Evolutionary conservation across 768 basidiomycete species (phyloP).

Genomic region (Cubamyces sp.): DNA sequence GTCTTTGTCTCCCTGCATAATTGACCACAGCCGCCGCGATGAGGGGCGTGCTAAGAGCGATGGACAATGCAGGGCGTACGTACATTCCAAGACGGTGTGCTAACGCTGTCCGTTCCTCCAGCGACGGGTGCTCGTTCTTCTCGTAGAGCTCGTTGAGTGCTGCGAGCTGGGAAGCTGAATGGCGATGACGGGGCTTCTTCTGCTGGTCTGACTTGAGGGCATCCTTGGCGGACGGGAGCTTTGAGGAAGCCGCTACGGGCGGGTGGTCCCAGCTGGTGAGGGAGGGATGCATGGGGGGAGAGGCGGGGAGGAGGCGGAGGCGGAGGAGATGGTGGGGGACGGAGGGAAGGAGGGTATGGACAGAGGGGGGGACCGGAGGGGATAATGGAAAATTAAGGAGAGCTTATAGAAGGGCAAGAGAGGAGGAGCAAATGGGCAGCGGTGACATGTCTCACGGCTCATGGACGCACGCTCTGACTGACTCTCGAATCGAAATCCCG

Average conservation of each 20-base stretch:
- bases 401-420: conserved; percentile 25
- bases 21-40: conserved; percentile 20
- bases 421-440: conserved; percentile 22
- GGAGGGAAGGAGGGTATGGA: conserved; percentile 21
- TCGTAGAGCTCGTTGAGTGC: conserved; percentile 82
- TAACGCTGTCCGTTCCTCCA: conserved; percentile 67
- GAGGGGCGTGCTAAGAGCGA: conserved; percentile 6
- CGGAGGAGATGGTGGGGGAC: conserved; percentile 15
- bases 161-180: conserved; percentile 69
- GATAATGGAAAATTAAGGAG: conserved; percentile 28
- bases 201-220: conserved; percentile 43
- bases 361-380: conserved; percentile 19
- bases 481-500: conserved; percentile 15
- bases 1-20: conserved; percentile 76
- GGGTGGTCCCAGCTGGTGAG: conserved; percentile 22
- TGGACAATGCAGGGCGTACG: conserved; percentile 36
- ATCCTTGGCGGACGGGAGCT: conserved; percentile 22
- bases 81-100: conserved; percentile 79
- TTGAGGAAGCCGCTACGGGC: conserved; percentile 37
- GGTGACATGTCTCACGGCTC: conserved; percentile 29
- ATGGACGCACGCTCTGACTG: conserved; percentile 20
- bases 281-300: conserved; percentile 26
- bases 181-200: conserved; percentile 83
- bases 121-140: conserved; percentile 71
- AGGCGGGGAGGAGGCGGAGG: conserved; percentile 21